These are phyloP conservation scores for Ascoidea tarda DNA, from an alignment of 805 yeast species.

Conservation along the genomic window DNA sequence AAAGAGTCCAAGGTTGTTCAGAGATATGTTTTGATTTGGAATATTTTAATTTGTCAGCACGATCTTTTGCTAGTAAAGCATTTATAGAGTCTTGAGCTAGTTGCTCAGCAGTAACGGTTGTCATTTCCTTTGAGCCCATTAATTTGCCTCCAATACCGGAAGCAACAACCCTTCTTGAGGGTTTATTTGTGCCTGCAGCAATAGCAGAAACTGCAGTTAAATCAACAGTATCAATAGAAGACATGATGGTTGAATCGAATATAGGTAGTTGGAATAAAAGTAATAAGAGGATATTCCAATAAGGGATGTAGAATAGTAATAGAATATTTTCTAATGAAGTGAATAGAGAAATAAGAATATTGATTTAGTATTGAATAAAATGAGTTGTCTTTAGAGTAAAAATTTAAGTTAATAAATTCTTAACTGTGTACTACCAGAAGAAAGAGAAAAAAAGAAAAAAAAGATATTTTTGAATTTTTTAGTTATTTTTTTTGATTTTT, in stretches of 20 bases:
- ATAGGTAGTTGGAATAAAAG: background rate
- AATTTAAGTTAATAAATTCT: too few relatives aligned
- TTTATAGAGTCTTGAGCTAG: slow-evolving; percentile 37
- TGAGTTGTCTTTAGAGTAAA: background rate
- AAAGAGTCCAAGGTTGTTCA: slow-evolving; percentile 64
- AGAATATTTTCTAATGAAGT: background rate
- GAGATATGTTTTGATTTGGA: slow-evolving; percentile 39
- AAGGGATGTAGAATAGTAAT: background rate
- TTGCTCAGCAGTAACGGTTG: slow-evolving; percentile 52
- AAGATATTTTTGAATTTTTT: too few relatives aligned
- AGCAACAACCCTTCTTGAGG: slow-evolving; percentile 59
- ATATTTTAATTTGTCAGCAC: slow-evolving; percentile 25
- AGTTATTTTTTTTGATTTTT: too few relatives aligned
- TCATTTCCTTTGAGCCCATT: slow-evolving; percentile 73
- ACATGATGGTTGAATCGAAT: background rate
- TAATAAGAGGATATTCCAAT: background rate
- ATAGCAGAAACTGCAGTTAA: slow-evolving; percentile 59
- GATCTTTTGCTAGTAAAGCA: slow-evolving; percentile 29
- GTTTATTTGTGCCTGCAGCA: slow-evolving; percentile 71
- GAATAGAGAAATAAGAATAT: too few relatives aligned
- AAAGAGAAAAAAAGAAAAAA: too few relatives aligned
- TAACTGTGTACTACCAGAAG: too few relatives aligned
- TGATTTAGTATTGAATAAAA: too few relatives aligned
- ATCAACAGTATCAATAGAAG: slow-evolving; percentile 30
- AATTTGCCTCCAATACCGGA: slow-evolving; percentile 61